These are phyloP conservation scores for Diaporthe citri DNA, from an alignment of 2,329 filamentous ascomycete species.

Conservation along the genomic window DNA sequence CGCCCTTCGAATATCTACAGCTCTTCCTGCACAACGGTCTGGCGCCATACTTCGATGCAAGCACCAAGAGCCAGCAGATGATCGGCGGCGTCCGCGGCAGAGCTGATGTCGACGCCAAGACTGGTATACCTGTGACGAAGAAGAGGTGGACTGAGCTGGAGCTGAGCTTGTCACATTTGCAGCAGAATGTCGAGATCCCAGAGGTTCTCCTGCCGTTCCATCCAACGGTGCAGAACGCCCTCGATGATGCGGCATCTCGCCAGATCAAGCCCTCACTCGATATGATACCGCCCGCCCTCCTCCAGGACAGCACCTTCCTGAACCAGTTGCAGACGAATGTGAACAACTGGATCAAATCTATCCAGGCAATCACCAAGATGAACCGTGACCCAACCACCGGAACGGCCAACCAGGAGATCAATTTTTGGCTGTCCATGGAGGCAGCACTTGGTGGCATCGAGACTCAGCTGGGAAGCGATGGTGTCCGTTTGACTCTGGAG, in stretches of 20 bases:
- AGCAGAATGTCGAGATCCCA: slow-evolving; percentile 98
- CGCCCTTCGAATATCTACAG: slow-evolving; percentile 93
- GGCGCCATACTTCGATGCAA: slow-evolving; percentile 97
- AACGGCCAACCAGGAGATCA: slow-evolving; percentile 96
- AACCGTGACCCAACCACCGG: slow-evolving; percentile 81
- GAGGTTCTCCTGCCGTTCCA: slow-evolving; percentile 90
- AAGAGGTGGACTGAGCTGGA: slow-evolving; percentile 97
- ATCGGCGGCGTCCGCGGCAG: slow-evolving; percentile 76
- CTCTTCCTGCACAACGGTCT: slow-evolving; percentile 91
- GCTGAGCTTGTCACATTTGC: slow-evolving; percentile 88
- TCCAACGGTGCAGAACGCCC: slow-evolving; percentile 85
- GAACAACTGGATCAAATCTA: slow-evolving; percentile 98
- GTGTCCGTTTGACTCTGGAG: slow-evolving; percentile 90
- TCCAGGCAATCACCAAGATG: slow-evolving; percentile 95
- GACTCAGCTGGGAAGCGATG: slow-evolving; percentile 86
- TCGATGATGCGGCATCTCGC: slow-evolving; percentile 80
- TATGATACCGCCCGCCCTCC: slow-evolving; percentile 78
- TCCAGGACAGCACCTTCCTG: slow-evolving; percentile 91
- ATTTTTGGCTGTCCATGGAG: slow-evolving; percentile 99
- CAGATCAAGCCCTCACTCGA: slow-evolving; percentile 81
- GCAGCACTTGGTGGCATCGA: slow-evolving; percentile 92
- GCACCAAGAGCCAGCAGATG: slow-evolving; percentile 84
- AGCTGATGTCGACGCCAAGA: slow-evolving; percentile 90
- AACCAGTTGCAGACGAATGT: slow-evolving; percentile 95
- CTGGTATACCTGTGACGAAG: slow-evolving; percentile 95